Conservation (phyloP, 768 basidiomycete genomes). For the Tylopilus rubrobrunneus region DNA sequence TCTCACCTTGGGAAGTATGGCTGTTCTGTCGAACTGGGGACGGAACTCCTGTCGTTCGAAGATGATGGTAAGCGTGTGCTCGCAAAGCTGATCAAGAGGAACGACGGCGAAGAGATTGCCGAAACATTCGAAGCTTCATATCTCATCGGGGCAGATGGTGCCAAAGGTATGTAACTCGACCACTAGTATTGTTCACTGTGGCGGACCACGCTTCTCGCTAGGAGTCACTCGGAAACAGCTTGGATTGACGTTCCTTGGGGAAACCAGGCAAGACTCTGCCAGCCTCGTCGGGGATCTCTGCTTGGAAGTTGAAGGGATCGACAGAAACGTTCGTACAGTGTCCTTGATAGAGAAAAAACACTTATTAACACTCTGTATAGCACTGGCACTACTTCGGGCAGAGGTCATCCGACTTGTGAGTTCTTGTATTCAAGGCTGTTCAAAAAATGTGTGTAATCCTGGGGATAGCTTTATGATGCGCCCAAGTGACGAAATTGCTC, state of each 20-base stretch:
- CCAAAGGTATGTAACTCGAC: constrained; percentile 18
- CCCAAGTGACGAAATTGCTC: constrained; percentile 10
- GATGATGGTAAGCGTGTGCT: background rate
- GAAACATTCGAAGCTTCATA: constrained; percentile 31
- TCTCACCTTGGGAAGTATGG: constrained; percentile 19
- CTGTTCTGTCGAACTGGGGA: background rate
- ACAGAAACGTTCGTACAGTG: constrained; percentile 19
- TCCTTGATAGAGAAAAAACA: too few species aligned
- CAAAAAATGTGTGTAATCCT: too few species aligned
- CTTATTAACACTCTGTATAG: constrained; percentile 1
- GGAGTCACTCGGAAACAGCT: constrained; percentile 37
- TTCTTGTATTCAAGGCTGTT: too few species aligned
- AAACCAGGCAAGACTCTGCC: constrained; percentile 28
- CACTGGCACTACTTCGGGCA: constrained; percentile 23
- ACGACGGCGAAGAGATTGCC: background rate
- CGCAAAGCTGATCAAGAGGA: background rate
- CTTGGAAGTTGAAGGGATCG: constrained; percentile 27
- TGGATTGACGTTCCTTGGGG: constrained; percentile 40
- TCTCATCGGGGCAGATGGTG: constrained; percentile 43
- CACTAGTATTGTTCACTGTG: background rate
- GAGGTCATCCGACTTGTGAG: constrained; percentile 4
- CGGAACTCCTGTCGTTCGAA: background rate
- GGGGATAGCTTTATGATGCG: constrained; percentile 9
- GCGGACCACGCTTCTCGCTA: constrained; percentile 3
- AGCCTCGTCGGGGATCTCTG: constrained; percentile 37